Base-by-base conservation (phyloP, 1,284 basidiomycete genomes). In the Austroboletus niveus region DNA sequence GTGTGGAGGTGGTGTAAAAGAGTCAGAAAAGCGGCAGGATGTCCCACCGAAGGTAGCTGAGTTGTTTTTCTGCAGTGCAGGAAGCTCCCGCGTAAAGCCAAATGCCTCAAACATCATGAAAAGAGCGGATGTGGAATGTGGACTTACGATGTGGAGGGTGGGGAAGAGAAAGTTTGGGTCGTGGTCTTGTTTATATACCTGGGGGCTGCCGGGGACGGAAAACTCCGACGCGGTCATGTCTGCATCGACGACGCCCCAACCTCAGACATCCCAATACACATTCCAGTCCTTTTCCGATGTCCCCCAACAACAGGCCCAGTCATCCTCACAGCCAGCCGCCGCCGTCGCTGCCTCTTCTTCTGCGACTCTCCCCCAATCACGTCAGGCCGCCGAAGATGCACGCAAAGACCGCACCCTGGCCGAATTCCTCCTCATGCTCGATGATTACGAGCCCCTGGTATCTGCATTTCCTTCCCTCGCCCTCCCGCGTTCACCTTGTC, bases 391-490 rank as follows among this genome's bases (percentile, higher is more conserved):
- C 40, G 94, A 97, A 65, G 85, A 91, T 55, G 88, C 91, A 0
- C 77, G 90, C 56, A 92, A 92, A 64, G 92, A 97, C 69, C 80
- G 91, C 45, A 94, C 91, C 1, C 71, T 99, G 42, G 93, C 92
- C 5, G 94, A 99, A 69, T 94, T 99, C 65, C 79, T 99, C 74
- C 78, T 94, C 45, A 92, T 96, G 88, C 78, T 99, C 36, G 96
- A 99, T 64, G 94, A 96, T 41, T 98, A 98, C 69, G 92, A 97
- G 62, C 97, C 97, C 35, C 70, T 99, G 69, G 94, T 95, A 62
- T 56, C 84, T 77, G 30, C 2, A 8, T 15, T 22, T 7, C 17
- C 24, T 15, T 43, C 43, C 29, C 20, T 34, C 9, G n/a, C 39
- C 36, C 1, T 5, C 32, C 8, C 1, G 3, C n/a, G 22, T 5